These are phyloP conservation scores for Coleophoma eucalyptorum DNA, from an alignment of 2,329 filamentous ascomycete genomes.

Conservation along the genomic window DNA sequence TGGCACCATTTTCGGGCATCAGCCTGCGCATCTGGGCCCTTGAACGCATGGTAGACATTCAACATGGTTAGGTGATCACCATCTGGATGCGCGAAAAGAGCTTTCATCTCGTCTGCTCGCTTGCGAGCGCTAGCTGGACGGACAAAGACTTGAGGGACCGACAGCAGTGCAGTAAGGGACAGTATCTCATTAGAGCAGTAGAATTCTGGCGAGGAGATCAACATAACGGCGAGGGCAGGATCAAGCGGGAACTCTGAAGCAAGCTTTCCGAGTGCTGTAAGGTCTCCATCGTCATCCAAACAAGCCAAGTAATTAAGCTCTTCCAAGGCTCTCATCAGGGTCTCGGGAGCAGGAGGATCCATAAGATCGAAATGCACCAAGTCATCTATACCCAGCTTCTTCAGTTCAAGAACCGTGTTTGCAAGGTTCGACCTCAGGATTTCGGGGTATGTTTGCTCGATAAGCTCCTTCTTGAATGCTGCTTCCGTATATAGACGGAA, in stretches of 20 bases:
- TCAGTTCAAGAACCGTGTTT: slow-evolving; percentile 91
- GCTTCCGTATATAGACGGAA: slow-evolving; percentile 94
- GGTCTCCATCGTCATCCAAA: slow-evolving; percentile 91
- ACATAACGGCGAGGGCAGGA: slow-evolving; percentile 91
- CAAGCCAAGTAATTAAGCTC: slow-evolving; percentile 97
- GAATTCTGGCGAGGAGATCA: slow-evolving; percentile 96
- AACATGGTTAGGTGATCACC: slow-evolving; percentile 95
- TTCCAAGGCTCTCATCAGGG: slow-evolving; percentile 94
- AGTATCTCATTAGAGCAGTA: slow-evolving; percentile 98
- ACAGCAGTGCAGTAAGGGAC: slow-evolving; percentile 89
- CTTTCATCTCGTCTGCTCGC: slow-evolving; percentile 96
- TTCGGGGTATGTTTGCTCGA: slow-evolving; percentile 95
- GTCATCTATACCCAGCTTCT: slow-evolving; percentile 94
- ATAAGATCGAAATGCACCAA: slow-evolving; percentile 98
- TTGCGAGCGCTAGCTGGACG: slow-evolving; percentile 82
- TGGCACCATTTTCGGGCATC: slow-evolving; percentile 92
- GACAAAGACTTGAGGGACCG: slow-evolving; percentile 90
- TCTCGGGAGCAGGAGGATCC: slow-evolving; percentile 97
- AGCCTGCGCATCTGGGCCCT: slow-evolving; percentile 63
- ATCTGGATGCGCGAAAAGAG: slow-evolving; percentile 84
- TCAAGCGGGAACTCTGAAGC: slow-evolving; percentile 96
- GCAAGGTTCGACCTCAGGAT: slow-evolving; percentile 92
- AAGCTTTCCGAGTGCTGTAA: slow-evolving; percentile 79
- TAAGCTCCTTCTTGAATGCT: slow-evolving; percentile 96
- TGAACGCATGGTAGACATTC: slow-evolving; percentile 98